These are phyloP conservation scores for Colletotrichum gloeosporioides DNA, from an alignment of 2,329 filamentous ascomycete genomes.

Conservation along the genomic window DNA sequence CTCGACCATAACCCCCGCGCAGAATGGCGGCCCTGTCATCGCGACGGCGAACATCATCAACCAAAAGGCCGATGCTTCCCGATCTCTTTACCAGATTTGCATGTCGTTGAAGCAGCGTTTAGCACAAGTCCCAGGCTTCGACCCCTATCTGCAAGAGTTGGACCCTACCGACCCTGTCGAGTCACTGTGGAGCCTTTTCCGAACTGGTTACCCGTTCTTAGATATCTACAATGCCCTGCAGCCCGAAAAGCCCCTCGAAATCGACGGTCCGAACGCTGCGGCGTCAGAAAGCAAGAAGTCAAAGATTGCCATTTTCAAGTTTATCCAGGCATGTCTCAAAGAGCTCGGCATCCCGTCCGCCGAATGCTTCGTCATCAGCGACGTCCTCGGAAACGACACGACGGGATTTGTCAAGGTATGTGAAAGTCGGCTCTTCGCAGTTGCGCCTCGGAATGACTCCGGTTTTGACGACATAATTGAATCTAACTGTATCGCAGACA, in stretches of 20 bases:
- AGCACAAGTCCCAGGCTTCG: slow-evolving; percentile 83
- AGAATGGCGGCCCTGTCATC: slow-evolving; percentile 67
- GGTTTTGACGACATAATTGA: background rate
- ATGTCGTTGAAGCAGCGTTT: slow-evolving; percentile 83
- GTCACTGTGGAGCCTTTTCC: slow-evolving; percentile 86
- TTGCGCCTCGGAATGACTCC: background rate
- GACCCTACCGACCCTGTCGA: slow-evolving; percentile 80
- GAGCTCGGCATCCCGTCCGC: slow-evolving; percentile 79
- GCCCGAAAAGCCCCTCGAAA: slow-evolving; percentile 70
- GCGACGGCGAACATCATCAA: slow-evolving; percentile 97
- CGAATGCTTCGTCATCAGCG: slow-evolving; percentile 90
- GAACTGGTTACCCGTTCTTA: slow-evolving; percentile 83
- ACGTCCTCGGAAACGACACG: slow-evolving; percentile 92
- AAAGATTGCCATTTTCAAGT: slow-evolving; percentile 90
- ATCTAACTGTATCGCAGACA: slow-evolving; percentile 52
- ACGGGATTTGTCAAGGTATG: slow-evolving; percentile 93
- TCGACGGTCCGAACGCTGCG: slow-evolving; percentile 63
- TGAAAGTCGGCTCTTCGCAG: background rate
- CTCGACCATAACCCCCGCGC: slow-evolving; percentile 43
- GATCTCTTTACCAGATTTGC: slow-evolving; percentile 95
- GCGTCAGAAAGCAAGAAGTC: slow-evolving; percentile 75
- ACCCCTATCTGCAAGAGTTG: slow-evolving; percentile 74
- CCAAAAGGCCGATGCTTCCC: slow-evolving; percentile 88
- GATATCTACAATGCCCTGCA: slow-evolving; percentile 87
- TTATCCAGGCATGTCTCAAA: slow-evolving; percentile 86